Conservation (phyloP, 2,329 filamentous ascomycete species). For the Lachnellula occidentalis region DNA sequence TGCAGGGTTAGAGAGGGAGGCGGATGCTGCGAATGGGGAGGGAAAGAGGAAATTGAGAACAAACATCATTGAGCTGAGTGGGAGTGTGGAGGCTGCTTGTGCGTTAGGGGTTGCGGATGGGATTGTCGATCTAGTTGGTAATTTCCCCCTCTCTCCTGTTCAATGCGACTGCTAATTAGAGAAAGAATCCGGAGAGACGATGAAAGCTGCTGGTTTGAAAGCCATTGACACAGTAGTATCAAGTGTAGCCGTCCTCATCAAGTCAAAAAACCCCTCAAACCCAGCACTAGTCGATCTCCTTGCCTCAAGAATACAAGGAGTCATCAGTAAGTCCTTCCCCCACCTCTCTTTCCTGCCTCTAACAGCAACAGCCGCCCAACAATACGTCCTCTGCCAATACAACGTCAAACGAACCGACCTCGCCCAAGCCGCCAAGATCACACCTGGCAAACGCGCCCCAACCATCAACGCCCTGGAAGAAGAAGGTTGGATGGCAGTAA, state of each 20-base stretch:
- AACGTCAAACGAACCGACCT: constrained; percentile 75
- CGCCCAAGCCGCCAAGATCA: constrained; percentile 64
- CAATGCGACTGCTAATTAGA: constrained; percentile 12
- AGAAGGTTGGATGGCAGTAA: constrained; percentile 90
- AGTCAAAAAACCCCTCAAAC: constrained; percentile 78
- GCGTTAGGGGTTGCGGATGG: constrained; percentile 93
- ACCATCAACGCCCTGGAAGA: constrained; percentile 87
- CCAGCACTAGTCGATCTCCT: constrained; percentile 78
- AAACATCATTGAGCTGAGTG: constrained; percentile 88
- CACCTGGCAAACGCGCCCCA: constrained; percentile 88
- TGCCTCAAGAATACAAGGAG: constrained; percentile 78
- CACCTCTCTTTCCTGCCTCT: constrained; percentile 3
- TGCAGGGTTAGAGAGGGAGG: constrained; percentile 61
- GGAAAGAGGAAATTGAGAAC: constrained; percentile 60
- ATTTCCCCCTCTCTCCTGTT: constrained; percentile 30
- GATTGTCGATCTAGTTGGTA: constrained; percentile 94
- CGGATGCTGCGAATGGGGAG: constrained; percentile 32
- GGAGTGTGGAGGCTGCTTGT: constrained; percentile 95
- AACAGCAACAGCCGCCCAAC: constrained; percentile 62
- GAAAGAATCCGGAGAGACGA: constrained; percentile 95
- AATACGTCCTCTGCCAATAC: constrained; percentile 93
- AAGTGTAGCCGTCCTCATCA: constrained; percentile 84
- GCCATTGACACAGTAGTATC: constrained; percentile 91
- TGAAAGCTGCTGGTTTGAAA: constrained; percentile 90
- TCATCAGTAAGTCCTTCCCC: constrained; percentile 61